phyloP scores from a whole-genome alignment of 768 basidiomycete genomes.

The Trametes cingulata region DNA sequence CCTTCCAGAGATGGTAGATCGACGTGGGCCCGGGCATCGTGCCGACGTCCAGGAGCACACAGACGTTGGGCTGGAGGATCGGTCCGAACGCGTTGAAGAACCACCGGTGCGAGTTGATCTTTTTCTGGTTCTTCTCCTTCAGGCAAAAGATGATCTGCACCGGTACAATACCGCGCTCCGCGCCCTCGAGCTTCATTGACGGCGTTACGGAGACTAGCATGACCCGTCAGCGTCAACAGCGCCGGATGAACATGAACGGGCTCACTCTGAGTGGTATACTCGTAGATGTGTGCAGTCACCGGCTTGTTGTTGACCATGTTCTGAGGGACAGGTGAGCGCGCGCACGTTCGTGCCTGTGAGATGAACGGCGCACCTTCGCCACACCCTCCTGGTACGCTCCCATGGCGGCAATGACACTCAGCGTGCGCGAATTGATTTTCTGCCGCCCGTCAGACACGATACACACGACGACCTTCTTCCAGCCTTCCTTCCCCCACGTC shows the following conservation, averaged over 20 bases:
- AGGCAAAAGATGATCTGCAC: slow-evolving; percentile 92
- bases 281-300: slow-evolving; percentile 89
- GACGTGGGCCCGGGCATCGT: slow-evolving; percentile 84
- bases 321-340: slow-evolving; percentile 30
- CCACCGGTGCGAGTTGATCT: slow-evolving; percentile 94
- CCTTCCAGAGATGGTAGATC: slow-evolving; percentile 94
- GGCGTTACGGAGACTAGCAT: slow-evolving; percentile 75
- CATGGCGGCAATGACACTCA: slow-evolving; percentile 89
- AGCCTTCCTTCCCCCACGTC: slow-evolving; percentile 96
- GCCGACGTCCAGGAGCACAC: slow-evolving; percentile 87
- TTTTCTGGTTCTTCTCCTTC: slow-evolving; percentile 93
- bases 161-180: slow-evolving; percentile 79
- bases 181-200: slow-evolving; percentile 77
- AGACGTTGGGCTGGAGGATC: slow-evolving; percentile 87
- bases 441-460: slow-evolving; percentile 84
- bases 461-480: slow-evolving; percentile 97
- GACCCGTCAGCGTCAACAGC: slow-evolving; percentile 8
- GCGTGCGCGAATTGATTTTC: slow-evolving; percentile 82
- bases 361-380: slow-evolving; percentile 60
- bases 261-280: slow-evolving; percentile 90
- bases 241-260: background rate
- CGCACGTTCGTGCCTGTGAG: background rate
- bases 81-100: slow-evolving; percentile 91
- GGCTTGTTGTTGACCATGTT: slow-evolving; percentile 79
- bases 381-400: slow-evolving; percentile 95